phyloP scores from a whole-genome alignment of 352 stramenopile genomes.

The Globisporangium mamillatum region DNA sequence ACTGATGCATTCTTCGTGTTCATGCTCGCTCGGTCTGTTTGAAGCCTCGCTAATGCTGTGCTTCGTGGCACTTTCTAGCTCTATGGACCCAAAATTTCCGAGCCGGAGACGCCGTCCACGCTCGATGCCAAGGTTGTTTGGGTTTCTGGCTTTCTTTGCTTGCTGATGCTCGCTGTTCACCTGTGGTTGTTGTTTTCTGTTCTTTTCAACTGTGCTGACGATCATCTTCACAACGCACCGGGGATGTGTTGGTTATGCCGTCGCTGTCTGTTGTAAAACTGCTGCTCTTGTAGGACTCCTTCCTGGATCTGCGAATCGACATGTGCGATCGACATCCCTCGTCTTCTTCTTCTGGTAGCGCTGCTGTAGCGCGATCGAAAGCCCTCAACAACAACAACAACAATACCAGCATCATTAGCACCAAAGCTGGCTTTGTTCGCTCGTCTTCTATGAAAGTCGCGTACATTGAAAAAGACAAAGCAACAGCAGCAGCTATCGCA shows the following conservation, averaged over 20 bases:
- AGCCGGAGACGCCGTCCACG: slow-evolving; percentile 9
- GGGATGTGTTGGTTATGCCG: not conserved
- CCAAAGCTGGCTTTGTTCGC: not conserved
- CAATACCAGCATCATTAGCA: not conserved
- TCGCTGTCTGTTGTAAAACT: not conserved
- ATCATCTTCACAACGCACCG: not conserved
- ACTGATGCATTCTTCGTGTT: not conserved
- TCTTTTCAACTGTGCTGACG: not conserved
- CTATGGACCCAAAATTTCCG: not conserved
- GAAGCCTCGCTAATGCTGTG: not conserved
- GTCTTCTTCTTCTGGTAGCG: not conserved
- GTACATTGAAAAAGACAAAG: slow-evolving; percentile 12
- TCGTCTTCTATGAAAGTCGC: slow-evolving; percentile 9
- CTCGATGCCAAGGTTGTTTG: slow-evolving; percentile 12
- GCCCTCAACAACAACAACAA: not conserved
- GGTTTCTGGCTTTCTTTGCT: not conserved
- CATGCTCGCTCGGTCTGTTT: not conserved
- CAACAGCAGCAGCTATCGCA: not conserved
- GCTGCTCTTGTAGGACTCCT: slow-evolving; percentile 16
- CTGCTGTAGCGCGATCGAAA: slow-evolving; percentile 4
- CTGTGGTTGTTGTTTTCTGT: not conserved
- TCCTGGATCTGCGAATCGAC: slow-evolving; percentile 35
- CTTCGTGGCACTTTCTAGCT: not conserved
- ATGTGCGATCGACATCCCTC: slow-evolving; percentile 13
- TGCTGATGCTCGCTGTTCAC: not conserved